Conservation (phyloP, 139 green algal species). For the Chlamydomonas applanata region DNA sequence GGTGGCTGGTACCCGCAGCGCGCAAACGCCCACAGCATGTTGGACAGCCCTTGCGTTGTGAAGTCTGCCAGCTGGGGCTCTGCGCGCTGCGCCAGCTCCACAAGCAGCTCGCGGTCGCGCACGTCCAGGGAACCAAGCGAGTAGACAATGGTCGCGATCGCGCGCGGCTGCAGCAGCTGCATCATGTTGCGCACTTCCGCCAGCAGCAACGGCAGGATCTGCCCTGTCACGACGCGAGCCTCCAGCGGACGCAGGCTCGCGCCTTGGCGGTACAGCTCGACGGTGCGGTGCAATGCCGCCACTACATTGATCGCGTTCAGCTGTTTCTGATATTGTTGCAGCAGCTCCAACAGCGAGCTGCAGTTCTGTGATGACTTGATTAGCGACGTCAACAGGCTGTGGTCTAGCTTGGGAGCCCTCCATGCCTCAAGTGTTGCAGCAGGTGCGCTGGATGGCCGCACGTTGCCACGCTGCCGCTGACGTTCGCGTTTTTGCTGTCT, state of each 20-base stretch:
- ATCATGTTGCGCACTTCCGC: neutral
- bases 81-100: conserved; percentile 8
- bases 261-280: conserved; percentile 1
- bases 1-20: conserved; percentile 19
- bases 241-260: neutral
- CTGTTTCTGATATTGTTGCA: neutral
- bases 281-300: conserved; percentile 10
- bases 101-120: conserved; percentile 31
- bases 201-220: conserved; percentile 4
- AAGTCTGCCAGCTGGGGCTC: conserved; percentile 18
- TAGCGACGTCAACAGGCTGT: neutral
- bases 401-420: conserved; percentile 1
- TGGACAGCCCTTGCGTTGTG: conserved; percentile 22
- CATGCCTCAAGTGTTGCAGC: neutral
- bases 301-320: conserved; percentile 10
- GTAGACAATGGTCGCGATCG: conserved; percentile 12
- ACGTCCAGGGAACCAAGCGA: conserved; percentile 25
- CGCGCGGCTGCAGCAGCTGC: conserved; percentile 17
- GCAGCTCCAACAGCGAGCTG: neutral
- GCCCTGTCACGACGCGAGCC: neutral
- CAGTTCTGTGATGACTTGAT: neutral
- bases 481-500: neutral
- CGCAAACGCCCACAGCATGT: conserved; percentile 30
- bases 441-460: neutral
- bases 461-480: neutral